phyloP scores from a whole-genome alignment of 2,329 filamentous ascomycete species.

The Fusarium liriodendri region DNA sequence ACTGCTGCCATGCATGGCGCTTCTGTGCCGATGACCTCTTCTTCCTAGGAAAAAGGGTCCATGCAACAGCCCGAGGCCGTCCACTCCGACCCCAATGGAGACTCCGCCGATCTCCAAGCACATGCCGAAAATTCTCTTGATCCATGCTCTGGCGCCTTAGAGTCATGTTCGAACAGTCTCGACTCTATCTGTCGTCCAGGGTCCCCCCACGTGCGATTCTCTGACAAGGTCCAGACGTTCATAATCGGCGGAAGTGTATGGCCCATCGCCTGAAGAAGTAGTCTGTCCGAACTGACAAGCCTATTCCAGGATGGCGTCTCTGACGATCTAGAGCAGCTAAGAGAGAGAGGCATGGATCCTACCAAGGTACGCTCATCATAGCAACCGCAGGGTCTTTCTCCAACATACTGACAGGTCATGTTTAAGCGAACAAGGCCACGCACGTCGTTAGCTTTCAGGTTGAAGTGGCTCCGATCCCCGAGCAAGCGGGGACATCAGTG shows the following conservation, averaged over 20 bases:
- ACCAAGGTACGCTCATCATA: background rate
- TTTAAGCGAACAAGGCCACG: background rate
- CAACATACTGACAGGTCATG: background rate
- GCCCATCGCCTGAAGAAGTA: background rate
- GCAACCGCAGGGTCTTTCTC: background rate
- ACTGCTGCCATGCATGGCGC: background rate
- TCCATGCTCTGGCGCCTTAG: background rate
- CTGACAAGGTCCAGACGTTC: slow-evolving; percentile 2
- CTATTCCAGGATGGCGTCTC: background rate
- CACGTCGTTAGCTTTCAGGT: background rate
- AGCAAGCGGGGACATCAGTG: background rate
- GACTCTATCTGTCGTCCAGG: background rate
- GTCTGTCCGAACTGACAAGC: background rate
- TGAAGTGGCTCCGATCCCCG: background rate
- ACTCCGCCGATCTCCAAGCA: background rate
- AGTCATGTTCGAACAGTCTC: background rate
- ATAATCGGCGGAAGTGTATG: slow-evolving; percentile 5
- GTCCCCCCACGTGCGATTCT: slow-evolving; percentile 1
- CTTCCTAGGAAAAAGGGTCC: background rate
- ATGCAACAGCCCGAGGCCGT: background rate
- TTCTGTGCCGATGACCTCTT: background rate
- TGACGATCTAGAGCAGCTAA: background rate
- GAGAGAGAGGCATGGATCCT: background rate
- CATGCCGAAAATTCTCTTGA: background rate
- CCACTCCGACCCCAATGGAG: background rate